Base-by-base conservation (phyloP, 2,329 filamentous ascomycete species). In the Leptographium galeiforme region DNA sequence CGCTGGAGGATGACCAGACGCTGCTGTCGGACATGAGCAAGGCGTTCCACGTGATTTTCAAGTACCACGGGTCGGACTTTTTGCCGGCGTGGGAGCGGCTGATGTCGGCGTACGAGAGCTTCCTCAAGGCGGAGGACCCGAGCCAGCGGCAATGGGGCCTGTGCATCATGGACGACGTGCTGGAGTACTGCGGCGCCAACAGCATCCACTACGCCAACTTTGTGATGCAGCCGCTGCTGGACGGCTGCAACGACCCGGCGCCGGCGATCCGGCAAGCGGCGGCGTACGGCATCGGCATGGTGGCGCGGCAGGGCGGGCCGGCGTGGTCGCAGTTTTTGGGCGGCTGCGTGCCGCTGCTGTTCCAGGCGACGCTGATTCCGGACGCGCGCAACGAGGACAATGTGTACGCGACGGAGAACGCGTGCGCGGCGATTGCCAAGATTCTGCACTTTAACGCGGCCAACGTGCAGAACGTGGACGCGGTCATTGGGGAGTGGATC, bases 21-120 rank as follows among this genome's bases (percentile, higher is more conserved):
- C 77, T 98, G 18, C 78, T 98, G 45, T 95, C 90, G 2, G 93
- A 98, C 65, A 98, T 98, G 93, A 98, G 98, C 80, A 98, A 98
- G 75, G 91, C 93, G 0, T 98, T 95, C 78, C 93, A 98, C 70
- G 91, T 89, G 56, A 89, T 98, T 60, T 98, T 98, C 78, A 97
- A 97, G 75, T 90, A 95, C 71, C 89, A 96, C 66, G 87, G 88
- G 30, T 76, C 82, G 11, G 73, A 78, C 12, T 98, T 98, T 75
- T 76, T 98, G 52, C 85, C 83, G 6, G 76, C 88, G 44, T 98
- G 91, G 90, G 87, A 95, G 66, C 80, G 81, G 52, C 76, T 98
- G 30, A 81, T 95, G 67, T 73, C 78, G 12, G 95, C 89, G 53
- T 97, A 97, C 67, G 83, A 90, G 61, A 76, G 76, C 36, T 97